Evolutionary conservation across 352 stramenopile species (phyloP).

Genomic region (Phytopythium litorale): DNA sequence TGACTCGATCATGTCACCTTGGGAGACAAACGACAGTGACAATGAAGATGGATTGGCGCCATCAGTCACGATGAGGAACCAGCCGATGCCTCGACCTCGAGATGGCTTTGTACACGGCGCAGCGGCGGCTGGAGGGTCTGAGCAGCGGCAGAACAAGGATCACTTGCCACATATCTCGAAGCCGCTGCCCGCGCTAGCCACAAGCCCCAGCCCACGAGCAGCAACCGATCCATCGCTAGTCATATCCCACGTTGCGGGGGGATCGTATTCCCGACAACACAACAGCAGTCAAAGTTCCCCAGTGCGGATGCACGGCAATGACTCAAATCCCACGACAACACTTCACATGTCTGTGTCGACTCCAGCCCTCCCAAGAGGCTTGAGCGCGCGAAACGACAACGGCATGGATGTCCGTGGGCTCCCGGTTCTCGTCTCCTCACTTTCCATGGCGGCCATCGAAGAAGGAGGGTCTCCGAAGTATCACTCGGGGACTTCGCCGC

Average conservation of each 20-base stretch:
- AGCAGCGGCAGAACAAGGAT: background rate
- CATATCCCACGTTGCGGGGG: background rate
- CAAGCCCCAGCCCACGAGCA: background rate
- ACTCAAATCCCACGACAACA: background rate
- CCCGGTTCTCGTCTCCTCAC: background rate
- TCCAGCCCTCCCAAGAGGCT: background rate
- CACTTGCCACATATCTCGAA: background rate
- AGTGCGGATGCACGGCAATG: background rate
- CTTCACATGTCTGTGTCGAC: background rate
- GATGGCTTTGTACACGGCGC: background rate
- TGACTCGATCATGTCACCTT: constrained; percentile 20
- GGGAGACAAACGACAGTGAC: constrained; percentile 23
- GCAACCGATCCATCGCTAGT: background rate
- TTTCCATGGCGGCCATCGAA: background rate
- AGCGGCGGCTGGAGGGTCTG: background rate
- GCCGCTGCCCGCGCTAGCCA: background rate
- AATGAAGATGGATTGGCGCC: constrained; percentile 13
- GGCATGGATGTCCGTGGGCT: background rate
- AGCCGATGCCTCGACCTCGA: background rate
- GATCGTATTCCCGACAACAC: background rate
- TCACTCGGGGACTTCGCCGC: background rate
- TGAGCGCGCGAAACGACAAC: background rate
- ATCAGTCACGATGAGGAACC: background rate
- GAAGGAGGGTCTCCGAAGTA: background rate
- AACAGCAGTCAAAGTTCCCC: background rate